phyloP scores from a whole-genome alignment of 2,329 filamentous ascomycete species.

The Fusarium armeniacum region DNA sequence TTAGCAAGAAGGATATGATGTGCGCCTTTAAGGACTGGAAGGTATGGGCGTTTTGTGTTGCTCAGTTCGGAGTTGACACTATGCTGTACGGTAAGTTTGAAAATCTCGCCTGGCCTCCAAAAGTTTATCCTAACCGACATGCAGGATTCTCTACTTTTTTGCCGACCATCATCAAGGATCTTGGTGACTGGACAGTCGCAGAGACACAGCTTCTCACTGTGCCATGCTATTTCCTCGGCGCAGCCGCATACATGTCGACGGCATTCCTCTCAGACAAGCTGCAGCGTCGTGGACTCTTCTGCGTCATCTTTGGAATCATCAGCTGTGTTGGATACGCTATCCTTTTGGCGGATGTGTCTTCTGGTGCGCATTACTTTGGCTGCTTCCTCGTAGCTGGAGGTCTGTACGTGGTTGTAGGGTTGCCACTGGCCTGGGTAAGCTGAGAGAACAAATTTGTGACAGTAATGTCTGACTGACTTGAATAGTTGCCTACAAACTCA shows the following conservation, averaged over 20 bases:
- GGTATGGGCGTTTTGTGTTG: constrained; percentile 77
- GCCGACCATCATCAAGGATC: constrained; percentile 80
- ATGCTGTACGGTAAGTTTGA: constrained; percentile 73
- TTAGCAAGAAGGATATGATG: constrained; percentile 72
- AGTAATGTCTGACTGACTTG: constrained; percentile 7
- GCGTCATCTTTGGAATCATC: constrained; percentile 71
- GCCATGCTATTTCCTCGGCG: constrained; percentile 81
- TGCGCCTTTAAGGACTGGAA: constrained; percentile 81
- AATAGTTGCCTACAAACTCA: constrained; percentile 71
- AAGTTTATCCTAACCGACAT: neutral
- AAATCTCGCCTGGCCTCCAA: neutral
- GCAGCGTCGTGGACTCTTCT: constrained; percentile 75
- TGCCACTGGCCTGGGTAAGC: constrained; percentile 68
- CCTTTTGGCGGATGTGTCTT: constrained; percentile 70
- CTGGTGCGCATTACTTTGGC: constrained; percentile 78
- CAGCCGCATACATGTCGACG: constrained; percentile 74
- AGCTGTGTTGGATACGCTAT: constrained; percentile 78
- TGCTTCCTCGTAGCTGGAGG: constrained; percentile 83
- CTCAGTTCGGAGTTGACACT: constrained; percentile 79
- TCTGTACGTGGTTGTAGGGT: constrained; percentile 72
- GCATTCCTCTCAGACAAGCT: constrained; percentile 77
- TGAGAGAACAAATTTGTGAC: neutral
- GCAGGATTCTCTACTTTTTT: constrained; percentile 81
- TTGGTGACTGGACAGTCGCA: constrained; percentile 73
- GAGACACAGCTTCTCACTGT: constrained; percentile 83